Conservation (phyloP, 2,329 filamentous ascomycete species). For the Diaporthe sp. region DNA sequence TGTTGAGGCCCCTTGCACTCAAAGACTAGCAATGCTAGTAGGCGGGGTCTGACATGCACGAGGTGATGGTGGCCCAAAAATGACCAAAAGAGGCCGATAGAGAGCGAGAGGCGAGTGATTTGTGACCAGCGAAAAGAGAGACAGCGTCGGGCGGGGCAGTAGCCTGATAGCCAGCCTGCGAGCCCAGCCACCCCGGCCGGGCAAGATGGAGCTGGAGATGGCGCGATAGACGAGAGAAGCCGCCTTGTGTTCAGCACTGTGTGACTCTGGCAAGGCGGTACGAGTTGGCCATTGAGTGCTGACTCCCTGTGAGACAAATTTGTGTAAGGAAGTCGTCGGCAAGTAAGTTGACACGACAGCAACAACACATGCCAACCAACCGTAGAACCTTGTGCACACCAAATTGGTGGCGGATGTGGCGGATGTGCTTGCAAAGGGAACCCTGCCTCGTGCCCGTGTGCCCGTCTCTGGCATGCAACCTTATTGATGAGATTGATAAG, state of each 20-base stretch:
- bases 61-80: not conserved
- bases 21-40: slow-evolving; percentile 28
- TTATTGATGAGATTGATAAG: slow-evolving; percentile 29
- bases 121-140: not conserved
- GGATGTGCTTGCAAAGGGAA: slow-evolving; percentile 6
- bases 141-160: slow-evolving; percentile 20
- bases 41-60: slow-evolving; percentile 25
- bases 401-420: slow-evolving; percentile 20
- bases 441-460: slow-evolving; percentile 1
- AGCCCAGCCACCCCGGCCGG: not conserved
- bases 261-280: slow-evolving; percentile 12
- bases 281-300: not conserved
- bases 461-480: slow-evolving; percentile 9
- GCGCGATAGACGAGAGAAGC: slow-evolving; percentile 10
- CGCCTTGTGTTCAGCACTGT: slow-evolving; percentile 22
- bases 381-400: not conserved
- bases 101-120: not conserved
- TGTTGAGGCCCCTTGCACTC: slow-evolving; percentile 27
- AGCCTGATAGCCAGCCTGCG: not conserved
- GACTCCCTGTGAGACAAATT: not conserved
- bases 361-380: slow-evolving; percentile 8
- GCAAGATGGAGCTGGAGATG: not conserved
- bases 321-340: not conserved
- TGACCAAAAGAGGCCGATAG: not conserved
- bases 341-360: slow-evolving; percentile 25